Percentiles rank a stretch among this genome's conserved stretches.
These are phyloP conservation scores for Gossypium sturtianum DNA, from an alignment of 345 rosid genomes.

Conservation along the genomic window DNA sequence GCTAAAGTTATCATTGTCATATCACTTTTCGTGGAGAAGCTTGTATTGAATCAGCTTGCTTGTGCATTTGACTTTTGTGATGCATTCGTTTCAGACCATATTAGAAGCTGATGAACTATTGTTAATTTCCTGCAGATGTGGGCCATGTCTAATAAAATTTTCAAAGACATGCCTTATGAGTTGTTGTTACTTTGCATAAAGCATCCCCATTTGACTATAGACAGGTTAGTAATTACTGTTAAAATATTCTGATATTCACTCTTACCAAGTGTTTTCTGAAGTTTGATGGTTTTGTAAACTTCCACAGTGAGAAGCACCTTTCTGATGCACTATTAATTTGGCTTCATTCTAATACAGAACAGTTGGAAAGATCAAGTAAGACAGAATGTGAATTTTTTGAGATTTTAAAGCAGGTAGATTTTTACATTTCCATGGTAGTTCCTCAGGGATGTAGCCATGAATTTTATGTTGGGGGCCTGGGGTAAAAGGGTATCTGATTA, in stretches of 20 bases:
- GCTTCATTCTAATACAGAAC: slow-evolving; percentile 39
- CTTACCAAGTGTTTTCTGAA: slow-evolving; percentile 6
- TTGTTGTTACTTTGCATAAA: slow-evolving; percentile 43
- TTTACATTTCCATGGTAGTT: slow-evolving; percentile 3
- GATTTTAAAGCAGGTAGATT: slow-evolving; percentile 55
- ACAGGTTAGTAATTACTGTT: slow-evolving; percentile 39
- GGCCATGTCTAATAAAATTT: slow-evolving; percentile 37
- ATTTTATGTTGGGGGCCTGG: neutral
- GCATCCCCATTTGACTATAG: slow-evolving; percentile 56
- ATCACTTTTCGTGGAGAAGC: neutral
- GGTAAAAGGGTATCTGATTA: neutral
- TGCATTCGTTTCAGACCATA: neutral
- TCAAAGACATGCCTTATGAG: slow-evolving; percentile 44
- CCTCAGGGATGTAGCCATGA: neutral
- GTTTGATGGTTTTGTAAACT: slow-evolving; percentile 31
- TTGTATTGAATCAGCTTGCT: neutral
- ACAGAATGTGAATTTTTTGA: slow-evolving; percentile 23
- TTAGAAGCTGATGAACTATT: slow-evolving; percentile 16
- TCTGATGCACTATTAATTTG: slow-evolving; percentile 58
- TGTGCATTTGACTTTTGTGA: neutral
- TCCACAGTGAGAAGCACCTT: slow-evolving; percentile 72
- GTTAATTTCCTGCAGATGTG: slow-evolving; percentile 52
- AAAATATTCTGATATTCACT: slow-evolving; percentile 1
- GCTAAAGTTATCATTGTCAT: neutral
- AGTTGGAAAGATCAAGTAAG: slow-evolving; percentile 20